Evolutionary conservation across 106 monocot species (phyloP), one percentile per base, ranked within the genome.

Genomic region (Posidonia australis): DNA sequence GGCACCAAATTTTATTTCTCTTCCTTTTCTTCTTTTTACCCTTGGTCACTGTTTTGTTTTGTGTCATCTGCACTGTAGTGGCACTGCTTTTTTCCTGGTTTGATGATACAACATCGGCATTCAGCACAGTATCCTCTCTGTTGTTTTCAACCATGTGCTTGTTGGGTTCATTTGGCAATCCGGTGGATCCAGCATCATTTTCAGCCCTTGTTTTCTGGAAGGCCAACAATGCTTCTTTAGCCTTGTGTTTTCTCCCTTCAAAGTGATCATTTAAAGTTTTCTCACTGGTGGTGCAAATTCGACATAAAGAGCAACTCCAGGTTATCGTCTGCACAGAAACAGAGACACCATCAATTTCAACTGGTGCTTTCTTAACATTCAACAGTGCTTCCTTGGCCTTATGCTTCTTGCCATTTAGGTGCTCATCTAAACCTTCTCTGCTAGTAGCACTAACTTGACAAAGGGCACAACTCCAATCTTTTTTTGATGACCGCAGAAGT

Each of bases 351-450:
- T 18, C 16, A 14, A 18, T 41, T 56, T 58, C 47, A 44, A 30
- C 17, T 25, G 47, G 18, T 55, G 23, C 12, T 25, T 55, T 43
- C 11, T 58, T 68, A 3, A n/a, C 19, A 25, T 30, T 54, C 25
- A 58, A 47, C 13, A 23, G 17, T 24, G 56, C 68, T 27, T 68
- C 25, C 44, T 22, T 43, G 26, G 57, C 13, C 25, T 58, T 77
- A 52, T 77, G 77, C 36, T 71, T 77, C 31, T 62, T 77, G 10
- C 77, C 77, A 19, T 66, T 49, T 1, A 71, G 44, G 65, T 82
- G 78, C 1, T 61, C 65, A 46, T 70, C 58, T 26, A 74, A 25
- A 29, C 36, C 62, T 20, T 55, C 41, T 55, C 78, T 64, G 29
- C 66, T 43, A 9, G 59, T 77, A 5, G 61, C 44, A 21, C 52